A percentile compares a stretch with the other conserved stretches of the same genome.
phyloP scores from a whole-genome alignment of 768 basidiomycete species.

The Mycena vitilis region DNA sequence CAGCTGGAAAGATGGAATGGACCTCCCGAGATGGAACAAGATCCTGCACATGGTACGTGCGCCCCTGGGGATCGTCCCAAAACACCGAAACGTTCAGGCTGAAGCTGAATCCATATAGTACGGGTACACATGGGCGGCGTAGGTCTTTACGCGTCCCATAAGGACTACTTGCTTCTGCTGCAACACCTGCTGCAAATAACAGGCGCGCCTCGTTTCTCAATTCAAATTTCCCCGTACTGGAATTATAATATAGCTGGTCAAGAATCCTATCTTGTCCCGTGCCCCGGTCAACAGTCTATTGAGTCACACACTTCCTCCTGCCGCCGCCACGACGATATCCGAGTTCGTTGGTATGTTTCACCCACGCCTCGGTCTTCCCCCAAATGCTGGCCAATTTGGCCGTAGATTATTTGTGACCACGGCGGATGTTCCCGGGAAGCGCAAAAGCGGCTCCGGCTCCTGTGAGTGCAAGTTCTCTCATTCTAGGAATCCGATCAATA shows the following conservation, averaged over 20 bases:
- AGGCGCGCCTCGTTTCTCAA: not conserved
- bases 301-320: conserved; percentile 3
- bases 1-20: conserved; percentile 26
- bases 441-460: conserved; percentile 13
- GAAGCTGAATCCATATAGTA: not conserved
- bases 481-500: not conserved
- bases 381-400: conserved; percentile 9
- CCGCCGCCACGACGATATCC: not conserved
- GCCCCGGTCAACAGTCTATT: conserved; percentile 27
- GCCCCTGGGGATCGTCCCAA: not conserved
- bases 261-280: conserved; percentile 18
- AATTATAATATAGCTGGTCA: conserved; percentile 14
- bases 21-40: conserved; percentile 26
- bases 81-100: too few relatives aligned
- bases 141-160: conserved; percentile 25
- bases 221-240: not conserved
- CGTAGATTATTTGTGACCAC: conserved; percentile 12
- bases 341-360: not conserved
- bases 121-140: conserved; percentile 4
- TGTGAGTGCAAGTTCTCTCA: conserved; percentile 15
- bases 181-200: conserved; percentile 28
- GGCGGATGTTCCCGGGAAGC: conserved; percentile 11
- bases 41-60: conserved; percentile 24
- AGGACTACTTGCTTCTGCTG: conserved; percentile 37
- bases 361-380: conserved; percentile 2